These are phyloP conservation scores for Pichia kudriavzevii DNA, from an alignment of 1,139 yeast genomes.

Conservation along the genomic window DNA sequence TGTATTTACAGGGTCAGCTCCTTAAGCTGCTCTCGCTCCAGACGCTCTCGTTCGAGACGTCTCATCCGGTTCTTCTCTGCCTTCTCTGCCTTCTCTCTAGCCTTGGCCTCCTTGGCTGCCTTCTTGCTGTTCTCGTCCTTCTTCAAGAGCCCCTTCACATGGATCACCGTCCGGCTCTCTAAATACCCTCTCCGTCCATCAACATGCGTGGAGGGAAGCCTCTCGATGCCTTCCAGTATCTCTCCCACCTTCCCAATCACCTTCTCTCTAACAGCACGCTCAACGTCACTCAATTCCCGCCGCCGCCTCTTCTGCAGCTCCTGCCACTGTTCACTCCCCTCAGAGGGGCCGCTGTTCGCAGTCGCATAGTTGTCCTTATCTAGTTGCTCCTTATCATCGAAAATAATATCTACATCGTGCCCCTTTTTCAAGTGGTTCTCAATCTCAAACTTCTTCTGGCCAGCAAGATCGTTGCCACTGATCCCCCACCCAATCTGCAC, in stretches of 20 bases:
- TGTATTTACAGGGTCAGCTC: constrained; percentile 5
- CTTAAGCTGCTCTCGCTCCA: constrained; percentile 8
- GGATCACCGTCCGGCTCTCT: constrained; percentile 16
- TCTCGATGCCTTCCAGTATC: constrained; percentile 9
- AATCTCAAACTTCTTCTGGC: constrained; percentile 39
- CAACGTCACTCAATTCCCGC: constrained; percentile 19
- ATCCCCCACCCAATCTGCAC: constrained; percentile 41
- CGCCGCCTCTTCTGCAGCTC: constrained; percentile 5
- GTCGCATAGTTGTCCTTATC: constrained; percentile 15
- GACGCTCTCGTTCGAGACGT: constrained; percentile 15
- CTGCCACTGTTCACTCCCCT: constrained; percentile 2
- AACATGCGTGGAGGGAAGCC: constrained; percentile 1
- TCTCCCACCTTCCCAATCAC: constrained; percentile 14
- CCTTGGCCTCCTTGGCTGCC: constrained; percentile 21
- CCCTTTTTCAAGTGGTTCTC: constrained; percentile 32
- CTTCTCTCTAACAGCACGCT: constrained; percentile 18
- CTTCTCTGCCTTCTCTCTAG: constrained; percentile 19
- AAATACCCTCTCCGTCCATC: constrained; percentile 17
- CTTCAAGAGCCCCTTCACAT: constrained; percentile 14
- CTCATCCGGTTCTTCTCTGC: constrained; percentile 18
- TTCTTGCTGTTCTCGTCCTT: constrained; percentile 8
- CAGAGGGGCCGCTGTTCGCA: constrained; percentile 2
- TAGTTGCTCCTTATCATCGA: constrained; percentile 27
- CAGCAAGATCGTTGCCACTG: constrained; percentile 33
- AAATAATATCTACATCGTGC: constrained; percentile 30